A percentile compares a stretch with the other conserved stretches of the same genome.
Conservation (phyloP, 2,329 filamentous ascomycete species). For the Tolypocladium ovalisporum region DNA sequence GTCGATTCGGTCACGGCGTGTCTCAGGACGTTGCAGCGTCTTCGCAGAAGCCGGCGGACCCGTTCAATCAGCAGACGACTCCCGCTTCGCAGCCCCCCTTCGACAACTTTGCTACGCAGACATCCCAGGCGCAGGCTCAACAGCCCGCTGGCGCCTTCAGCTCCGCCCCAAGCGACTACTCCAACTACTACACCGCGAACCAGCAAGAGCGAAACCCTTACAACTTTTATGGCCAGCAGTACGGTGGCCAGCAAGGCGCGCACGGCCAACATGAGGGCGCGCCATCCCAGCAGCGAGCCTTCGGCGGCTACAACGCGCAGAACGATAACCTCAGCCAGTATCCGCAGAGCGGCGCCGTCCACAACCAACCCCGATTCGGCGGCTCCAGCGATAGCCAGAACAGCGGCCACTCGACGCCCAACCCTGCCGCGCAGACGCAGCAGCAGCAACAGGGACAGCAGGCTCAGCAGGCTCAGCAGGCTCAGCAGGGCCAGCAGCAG, state of each 20-base stretch:
- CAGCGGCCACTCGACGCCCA: conserved; percentile 85
- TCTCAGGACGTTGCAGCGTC: conserved; percentile 46
- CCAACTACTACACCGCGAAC: conserved; percentile 75
- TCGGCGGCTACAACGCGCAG: conserved; percentile 63
- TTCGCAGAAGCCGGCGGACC: conserved; percentile 75
- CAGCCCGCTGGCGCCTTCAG: conserved; percentile 58
- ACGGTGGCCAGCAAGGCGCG: conserved; percentile 41
- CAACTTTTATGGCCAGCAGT: conserved; percentile 63
- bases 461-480: conserved; percentile 24
- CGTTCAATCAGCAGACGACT: conserved; percentile 66
- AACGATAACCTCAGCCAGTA: conserved; percentile 57
- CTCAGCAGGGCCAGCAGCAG: conserved; percentile 23
- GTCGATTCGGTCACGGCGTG: conserved; percentile 54
- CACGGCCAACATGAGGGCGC: conserved; percentile 66
- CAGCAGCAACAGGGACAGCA: conserved; percentile 31
- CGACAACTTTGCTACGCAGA: conserved; percentile 49
- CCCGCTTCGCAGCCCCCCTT: conserved; percentile 41
- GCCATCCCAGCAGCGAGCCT: conserved; percentile 60
- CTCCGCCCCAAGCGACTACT: conserved; percentile 69
- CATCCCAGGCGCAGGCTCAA: conserved; percentile 45
- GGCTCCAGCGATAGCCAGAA: conserved; percentile 59
- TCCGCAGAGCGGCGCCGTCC: conserved; percentile 54
- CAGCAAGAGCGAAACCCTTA: conserved; percentile 63
- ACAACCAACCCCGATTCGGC: conserved; percentile 49
- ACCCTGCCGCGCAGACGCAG: conserved; percentile 54